Conservation (phyloP, 345 rosid species). For the Lumnitzera racemosa region DNA sequence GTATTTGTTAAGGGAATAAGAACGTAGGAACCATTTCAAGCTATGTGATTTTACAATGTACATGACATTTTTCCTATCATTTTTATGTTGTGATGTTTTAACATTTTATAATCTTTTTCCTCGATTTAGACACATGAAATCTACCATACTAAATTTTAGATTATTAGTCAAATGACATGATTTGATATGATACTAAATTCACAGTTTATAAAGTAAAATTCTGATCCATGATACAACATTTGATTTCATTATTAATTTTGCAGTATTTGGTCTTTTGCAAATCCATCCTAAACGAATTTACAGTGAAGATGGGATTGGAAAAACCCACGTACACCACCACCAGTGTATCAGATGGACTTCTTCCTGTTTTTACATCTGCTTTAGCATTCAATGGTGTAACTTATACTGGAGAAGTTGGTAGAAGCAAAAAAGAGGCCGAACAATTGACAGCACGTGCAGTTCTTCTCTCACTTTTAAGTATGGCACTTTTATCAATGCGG, state of each 20-base stretch:
- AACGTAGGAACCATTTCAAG: too few species aligned
- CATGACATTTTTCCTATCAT: too few species aligned
- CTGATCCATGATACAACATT: not conserved
- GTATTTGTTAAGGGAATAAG: too few species aligned
- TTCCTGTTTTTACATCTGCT: conserved; percentile 24
- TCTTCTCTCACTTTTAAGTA: conserved; percentile 34
- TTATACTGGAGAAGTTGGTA: conserved; percentile 20
- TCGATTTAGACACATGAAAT: too few species aligned
- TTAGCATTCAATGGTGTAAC: conserved; percentile 23
- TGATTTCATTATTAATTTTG: not conserved
- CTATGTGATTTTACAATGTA: too few species aligned
- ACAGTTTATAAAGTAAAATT: too few species aligned
- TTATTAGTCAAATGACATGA: too few species aligned
- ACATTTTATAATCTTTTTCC: too few species aligned
- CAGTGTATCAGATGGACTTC: conserved; percentile 7
- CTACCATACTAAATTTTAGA: too few species aligned
- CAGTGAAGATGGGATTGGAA: conserved; percentile 23
- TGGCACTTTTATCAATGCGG: not conserved
- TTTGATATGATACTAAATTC: too few species aligned
- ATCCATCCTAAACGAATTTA: conserved; percentile 41
- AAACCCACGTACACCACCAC: conserved; percentile 26
- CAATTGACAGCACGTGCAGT: conserved; percentile 38
- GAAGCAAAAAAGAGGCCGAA: conserved; percentile 47
- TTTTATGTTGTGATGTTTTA: too few species aligned
- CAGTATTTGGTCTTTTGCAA: conserved; percentile 36